phyloP scores from a whole-genome alignment of 805 yeast species.

The Pichia insulana region DNA sequence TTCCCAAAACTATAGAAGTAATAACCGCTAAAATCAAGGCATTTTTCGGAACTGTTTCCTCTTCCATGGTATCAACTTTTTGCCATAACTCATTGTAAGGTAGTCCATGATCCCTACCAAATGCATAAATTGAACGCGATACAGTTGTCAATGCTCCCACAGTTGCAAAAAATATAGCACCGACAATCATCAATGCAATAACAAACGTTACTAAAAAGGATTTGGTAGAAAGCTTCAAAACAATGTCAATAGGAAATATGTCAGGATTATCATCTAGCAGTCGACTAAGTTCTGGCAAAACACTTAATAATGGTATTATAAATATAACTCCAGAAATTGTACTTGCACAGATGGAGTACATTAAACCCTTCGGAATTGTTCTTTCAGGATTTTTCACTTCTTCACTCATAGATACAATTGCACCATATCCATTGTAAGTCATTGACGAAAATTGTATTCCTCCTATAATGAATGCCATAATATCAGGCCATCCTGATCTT shows the following conservation, averaged over 20 bases:
- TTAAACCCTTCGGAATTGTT: constrained; percentile 66
- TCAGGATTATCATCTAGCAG: constrained; percentile 55
- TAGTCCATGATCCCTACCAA: constrained; percentile 76
- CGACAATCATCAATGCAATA: constrained; percentile 55
- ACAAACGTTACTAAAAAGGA: constrained; percentile 63
- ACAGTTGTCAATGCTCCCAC: constrained; percentile 76
- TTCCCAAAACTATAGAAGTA: constrained; percentile 50
- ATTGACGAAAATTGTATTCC: constrained; percentile 75
- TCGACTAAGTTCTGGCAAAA: constrained; percentile 55
- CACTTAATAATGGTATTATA: constrained; percentile 61
- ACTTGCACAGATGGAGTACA: constrained; percentile 55
- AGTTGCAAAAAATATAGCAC: constrained; percentile 66
- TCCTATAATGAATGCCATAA: constrained; percentile 67
- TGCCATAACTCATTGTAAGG: constrained; percentile 61
- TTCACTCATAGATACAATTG: constrained; percentile 73
- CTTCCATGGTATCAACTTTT: constrained; percentile 48
- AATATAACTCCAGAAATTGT: constrained; percentile 64
- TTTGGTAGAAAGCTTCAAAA: constrained; percentile 62
- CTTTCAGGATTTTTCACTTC: constrained; percentile 71
- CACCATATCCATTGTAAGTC: constrained; percentile 76
- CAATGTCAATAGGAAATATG: constrained; percentile 70
- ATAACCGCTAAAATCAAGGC: constrained; percentile 58
- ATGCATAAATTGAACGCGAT: constrained; percentile 72
- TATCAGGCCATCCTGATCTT: constrained; percentile 68
- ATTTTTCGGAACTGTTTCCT: constrained; percentile 58